A percentile compares a stretch with the other conserved stretches of the same genome.
These are phyloP conservation scores for Neospermospora avenae DNA, from an alignment of 2,329 filamentous ascomycete genomes.

Conservation along the genomic window DNA sequence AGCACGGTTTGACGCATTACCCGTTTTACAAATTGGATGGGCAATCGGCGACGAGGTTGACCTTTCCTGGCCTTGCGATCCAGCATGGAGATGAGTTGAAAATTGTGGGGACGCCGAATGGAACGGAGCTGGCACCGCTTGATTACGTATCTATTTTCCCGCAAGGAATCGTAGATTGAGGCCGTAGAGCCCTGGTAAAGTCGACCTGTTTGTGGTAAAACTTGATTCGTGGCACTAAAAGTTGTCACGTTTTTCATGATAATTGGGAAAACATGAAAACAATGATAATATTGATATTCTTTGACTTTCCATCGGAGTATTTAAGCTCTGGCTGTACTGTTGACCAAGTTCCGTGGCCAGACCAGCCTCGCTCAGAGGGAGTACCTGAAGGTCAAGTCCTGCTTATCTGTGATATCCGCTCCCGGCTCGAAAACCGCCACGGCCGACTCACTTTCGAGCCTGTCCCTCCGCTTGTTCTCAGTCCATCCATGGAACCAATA, in stretches of 20 bases:
- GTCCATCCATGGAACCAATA: constrained; percentile 38
- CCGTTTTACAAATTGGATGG: constrained; percentile 59
- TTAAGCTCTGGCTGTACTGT: too few species aligned
- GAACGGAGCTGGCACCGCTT: constrained; percentile 60
- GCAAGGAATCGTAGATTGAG: constrained; percentile 51
- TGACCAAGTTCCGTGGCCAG: too few species aligned
- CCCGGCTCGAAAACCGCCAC: constrained; percentile 11
- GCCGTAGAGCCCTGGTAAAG: too few species aligned
- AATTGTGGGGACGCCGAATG: constrained; percentile 56
- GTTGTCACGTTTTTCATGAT: too few species aligned
- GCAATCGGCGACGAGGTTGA: constrained; percentile 61
- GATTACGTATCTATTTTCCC: constrained; percentile 66
- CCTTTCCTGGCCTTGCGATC: constrained; percentile 50
- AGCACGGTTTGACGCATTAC: constrained; percentile 56
- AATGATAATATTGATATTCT: too few species aligned
- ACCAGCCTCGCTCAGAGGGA: background rate
- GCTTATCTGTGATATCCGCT: constrained; percentile 15
- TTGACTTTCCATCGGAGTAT: too few species aligned
- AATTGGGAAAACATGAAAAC: too few species aligned
- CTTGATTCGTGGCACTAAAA: too few species aligned
- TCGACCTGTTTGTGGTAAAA: too few species aligned
- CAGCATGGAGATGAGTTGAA: constrained; percentile 49
- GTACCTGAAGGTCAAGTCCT: constrained; percentile 21
- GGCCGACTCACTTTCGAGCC: background rate
- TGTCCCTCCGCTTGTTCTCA: constrained; percentile 35